phyloP scores from a whole-genome alignment of 2,329 filamentous ascomycete species.

The Trichoderma endophyticum region DNA sequence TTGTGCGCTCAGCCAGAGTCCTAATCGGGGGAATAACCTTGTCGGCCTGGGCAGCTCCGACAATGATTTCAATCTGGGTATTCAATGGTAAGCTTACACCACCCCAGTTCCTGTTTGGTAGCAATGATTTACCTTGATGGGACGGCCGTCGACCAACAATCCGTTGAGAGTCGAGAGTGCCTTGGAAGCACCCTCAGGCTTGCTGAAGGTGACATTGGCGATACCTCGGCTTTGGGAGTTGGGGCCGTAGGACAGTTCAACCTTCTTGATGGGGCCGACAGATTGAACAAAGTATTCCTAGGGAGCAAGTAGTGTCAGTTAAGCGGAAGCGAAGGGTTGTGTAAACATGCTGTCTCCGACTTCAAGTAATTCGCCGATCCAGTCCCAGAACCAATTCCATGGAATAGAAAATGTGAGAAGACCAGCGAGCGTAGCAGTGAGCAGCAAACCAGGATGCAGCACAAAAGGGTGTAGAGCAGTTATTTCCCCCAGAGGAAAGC shows the following conservation, averaged over 20 bases:
- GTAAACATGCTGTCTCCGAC: conserved; percentile 30
- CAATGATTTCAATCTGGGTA: conserved; percentile 79
- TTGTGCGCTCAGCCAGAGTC: conserved; percentile 79
- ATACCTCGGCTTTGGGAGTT: conserved; percentile 89
- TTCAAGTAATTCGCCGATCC: conserved; percentile 32
- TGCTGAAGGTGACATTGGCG: conserved; percentile 82
- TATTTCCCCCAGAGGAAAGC: background rate
- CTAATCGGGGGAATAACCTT: conserved; percentile 63
- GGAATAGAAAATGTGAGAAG: conserved; percentile 2
- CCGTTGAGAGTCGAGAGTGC: conserved; percentile 83
- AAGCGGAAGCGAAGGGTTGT: conserved; percentile 36
- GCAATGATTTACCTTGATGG: conserved; percentile 72
- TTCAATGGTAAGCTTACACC: background rate
- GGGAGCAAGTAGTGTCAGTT: conserved; percentile 64
- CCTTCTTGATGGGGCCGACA: conserved; percentile 85
- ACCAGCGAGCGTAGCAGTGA: conserved; percentile 33
- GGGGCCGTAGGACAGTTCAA: conserved; percentile 88
- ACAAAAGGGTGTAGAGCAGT: background rate
- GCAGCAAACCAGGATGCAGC: conserved; percentile 17
- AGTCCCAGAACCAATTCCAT: conserved; percentile 21
- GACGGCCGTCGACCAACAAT: conserved; percentile 81
- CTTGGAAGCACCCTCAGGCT: conserved; percentile 76
- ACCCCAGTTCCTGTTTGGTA: background rate
- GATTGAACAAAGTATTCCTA: conserved; percentile 96
- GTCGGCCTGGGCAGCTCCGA: conserved; percentile 71